These are phyloP conservation scores for Dactylellina drechsleri DNA, from an alignment of 2,329 filamentous ascomycete species.

Conservation along the genomic window DNA sequence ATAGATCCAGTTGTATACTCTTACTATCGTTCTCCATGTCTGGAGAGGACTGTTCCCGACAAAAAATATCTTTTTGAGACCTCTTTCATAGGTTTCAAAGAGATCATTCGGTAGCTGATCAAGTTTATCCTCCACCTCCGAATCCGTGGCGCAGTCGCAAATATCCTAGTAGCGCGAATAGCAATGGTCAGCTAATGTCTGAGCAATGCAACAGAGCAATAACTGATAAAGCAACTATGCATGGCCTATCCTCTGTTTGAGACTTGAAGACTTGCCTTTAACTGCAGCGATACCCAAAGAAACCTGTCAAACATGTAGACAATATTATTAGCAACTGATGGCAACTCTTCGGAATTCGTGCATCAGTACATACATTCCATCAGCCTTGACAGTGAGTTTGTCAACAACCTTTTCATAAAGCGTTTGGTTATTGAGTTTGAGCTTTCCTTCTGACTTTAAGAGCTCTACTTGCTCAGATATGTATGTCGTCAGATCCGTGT, in stretches of 20 bases:
- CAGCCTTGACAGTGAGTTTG: constrained; percentile 21
- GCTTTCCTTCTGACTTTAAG: constrained; percentile 8
- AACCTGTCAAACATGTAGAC: constrained; percentile 57
- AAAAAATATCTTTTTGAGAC: constrained; percentile 15
- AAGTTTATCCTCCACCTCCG: constrained; percentile 57
- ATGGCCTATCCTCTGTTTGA: neutral
- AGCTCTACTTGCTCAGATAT: constrained; percentile 22
- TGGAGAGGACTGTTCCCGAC: neutral
- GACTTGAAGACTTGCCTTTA: constrained; percentile 9
- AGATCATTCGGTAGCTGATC: constrained; percentile 58
- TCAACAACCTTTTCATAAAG: constrained; percentile 24
- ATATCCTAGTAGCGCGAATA: constrained; percentile 54
- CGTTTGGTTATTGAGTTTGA: constrained; percentile 16
- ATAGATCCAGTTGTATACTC: constrained; percentile 42
- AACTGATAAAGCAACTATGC: too few relatives aligned
- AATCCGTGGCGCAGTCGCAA: constrained; percentile 58
- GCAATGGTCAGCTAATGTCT: neutral
- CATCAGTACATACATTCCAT: constrained; percentile 26
- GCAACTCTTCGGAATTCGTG: neutral
- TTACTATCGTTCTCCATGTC: neutral
- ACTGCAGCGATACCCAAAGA: constrained; percentile 60
- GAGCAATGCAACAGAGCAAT: too few relatives aligned
- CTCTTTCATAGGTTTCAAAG: constrained; percentile 57
- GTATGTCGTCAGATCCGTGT: constrained; percentile 8
- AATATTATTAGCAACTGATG: too few relatives aligned